phyloP scores from a whole-genome alignment of 1,284 basidiomycete genomes.

The Xanthoconium separans region DNA sequence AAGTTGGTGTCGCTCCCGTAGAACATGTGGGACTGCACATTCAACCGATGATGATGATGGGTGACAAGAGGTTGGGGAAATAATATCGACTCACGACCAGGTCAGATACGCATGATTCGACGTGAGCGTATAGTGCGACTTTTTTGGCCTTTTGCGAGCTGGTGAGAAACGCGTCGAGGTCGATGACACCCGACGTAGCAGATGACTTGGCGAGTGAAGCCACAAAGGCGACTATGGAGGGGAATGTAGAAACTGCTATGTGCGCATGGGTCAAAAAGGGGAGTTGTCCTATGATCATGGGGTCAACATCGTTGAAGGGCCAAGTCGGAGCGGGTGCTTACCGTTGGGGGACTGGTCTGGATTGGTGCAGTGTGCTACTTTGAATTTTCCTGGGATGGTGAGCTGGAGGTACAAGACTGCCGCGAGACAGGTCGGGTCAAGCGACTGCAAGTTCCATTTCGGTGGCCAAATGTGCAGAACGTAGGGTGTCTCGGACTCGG shows the following conservation, averaged over 20 bases:
- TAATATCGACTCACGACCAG: constrained; percentile 53
- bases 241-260: constrained; percentile 48
- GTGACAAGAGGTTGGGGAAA: neutral
- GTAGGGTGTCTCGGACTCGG: constrained; percentile 17
- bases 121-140: constrained; percentile 61
- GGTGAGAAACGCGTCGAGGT: constrained; percentile 48
- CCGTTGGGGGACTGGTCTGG: constrained; percentile 77
- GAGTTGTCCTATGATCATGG: constrained; percentile 53
- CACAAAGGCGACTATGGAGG: constrained; percentile 65
- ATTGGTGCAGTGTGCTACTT: constrained; percentile 58
- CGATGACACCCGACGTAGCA: constrained; percentile 22
- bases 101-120: constrained; percentile 66
- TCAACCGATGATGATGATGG: neutral
- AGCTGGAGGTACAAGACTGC: constrained; percentile 67
- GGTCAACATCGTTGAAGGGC: constrained; percentile 5
- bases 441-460: constrained; percentile 59
- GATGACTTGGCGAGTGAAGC: constrained; percentile 40
- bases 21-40: constrained; percentile 50
- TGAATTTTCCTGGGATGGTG: constrained; percentile 61
- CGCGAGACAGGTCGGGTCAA: constrained; percentile 64
- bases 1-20: constrained; percentile 67
- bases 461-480: constrained; percentile 67
- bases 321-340: constrained; percentile 32
- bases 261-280: constrained; percentile 65
- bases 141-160: constrained; percentile 48